phyloP scores from a whole-genome alignment of 176 grass and related monocot species.

The Lolium multiflorum region DNA sequence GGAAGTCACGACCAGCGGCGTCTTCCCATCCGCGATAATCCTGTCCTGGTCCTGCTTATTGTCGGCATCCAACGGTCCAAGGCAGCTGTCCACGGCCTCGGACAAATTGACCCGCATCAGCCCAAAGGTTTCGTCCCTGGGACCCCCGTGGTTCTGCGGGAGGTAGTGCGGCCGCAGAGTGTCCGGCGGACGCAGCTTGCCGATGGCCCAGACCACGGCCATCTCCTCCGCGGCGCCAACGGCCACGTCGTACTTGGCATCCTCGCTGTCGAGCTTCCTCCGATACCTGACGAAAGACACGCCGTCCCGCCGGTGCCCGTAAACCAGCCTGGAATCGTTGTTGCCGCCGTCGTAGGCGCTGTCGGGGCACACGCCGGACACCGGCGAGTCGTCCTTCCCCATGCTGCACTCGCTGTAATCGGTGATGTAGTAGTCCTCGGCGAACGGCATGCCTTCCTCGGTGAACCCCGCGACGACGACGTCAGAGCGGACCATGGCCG shows the following conservation, averaged over 20 bases:
- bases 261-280: constrained; percentile 61
- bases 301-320: constrained; percentile 81
- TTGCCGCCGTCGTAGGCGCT: constrained; percentile 67
- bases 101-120: constrained; percentile 77
- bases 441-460: constrained; percentile 84
- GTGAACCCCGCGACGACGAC: constrained; percentile 78
- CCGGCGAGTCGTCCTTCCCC: constrained; percentile 60
- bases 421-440: constrained; percentile 94
- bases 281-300: constrained; percentile 87
- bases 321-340: constrained; percentile 72
- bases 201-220: constrained; percentile 85
- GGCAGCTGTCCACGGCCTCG: constrained; percentile 53
- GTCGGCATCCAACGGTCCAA: constrained; percentile 79
- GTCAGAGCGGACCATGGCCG: constrained; percentile 78
- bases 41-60: constrained; percentile 96
- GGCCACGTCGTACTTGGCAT: constrained; percentile 81
- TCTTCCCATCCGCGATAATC: constrained; percentile 76
- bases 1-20: constrained; percentile 76
- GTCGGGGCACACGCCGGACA: constrained; percentile 85
- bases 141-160: constrained; percentile 77
- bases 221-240: constrained; percentile 62
- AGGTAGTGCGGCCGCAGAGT: constrained; percentile 78
- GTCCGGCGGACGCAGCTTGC: constrained; percentile 79
- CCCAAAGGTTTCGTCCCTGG: constrained; percentile 58
- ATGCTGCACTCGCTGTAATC: constrained; percentile 78